phyloP scores from a whole-genome alignment of 169 alveolate species.

The Plasmodium chabaudi region DNA sequence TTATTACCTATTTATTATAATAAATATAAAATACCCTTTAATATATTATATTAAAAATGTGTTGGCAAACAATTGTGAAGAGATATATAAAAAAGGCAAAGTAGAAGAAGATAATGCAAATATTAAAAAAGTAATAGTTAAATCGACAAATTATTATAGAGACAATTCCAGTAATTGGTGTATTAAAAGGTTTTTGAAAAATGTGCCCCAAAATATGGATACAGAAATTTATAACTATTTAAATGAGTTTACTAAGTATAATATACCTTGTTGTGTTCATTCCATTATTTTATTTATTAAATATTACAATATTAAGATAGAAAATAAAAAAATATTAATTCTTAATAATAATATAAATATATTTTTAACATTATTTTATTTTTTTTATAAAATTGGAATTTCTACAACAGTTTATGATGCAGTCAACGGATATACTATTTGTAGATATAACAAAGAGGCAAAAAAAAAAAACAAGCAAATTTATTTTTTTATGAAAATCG shows the following conservation, averaged over 20 bases:
- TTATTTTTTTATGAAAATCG: conserved; percentile 10
- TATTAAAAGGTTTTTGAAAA: no score
- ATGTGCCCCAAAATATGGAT: no score
- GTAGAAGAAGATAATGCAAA: no score
- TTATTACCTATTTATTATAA: no score
- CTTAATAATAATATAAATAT: conserved; percentile 49
- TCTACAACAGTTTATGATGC: conserved; percentile 66
- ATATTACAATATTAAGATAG: conserved; percentile 32
- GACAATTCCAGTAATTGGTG: no score
- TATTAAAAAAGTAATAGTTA: no score
- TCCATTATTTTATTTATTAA: conserved; percentile 33
- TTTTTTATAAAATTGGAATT: conserved; percentile 20
- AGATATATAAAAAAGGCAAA: no score
- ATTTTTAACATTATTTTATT: conserved; percentile 34
- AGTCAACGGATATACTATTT: conserved; percentile 25
- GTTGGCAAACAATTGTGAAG: no score
- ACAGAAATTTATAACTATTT: conserved; percentile 8
- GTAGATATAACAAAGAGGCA: conserved; percentile 20
- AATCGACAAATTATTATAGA: no score
- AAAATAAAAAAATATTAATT: conserved; percentile 33
- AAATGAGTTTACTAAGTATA: conserved; percentile 11
- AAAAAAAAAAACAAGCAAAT: background rate
- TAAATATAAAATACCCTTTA: no score
- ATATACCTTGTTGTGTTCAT: conserved; percentile 52
- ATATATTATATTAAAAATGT: no score